Evolutionary conservation across 2,329 filamentous ascomycete genomes (phyloP), one percentile per base, ranked within the genome.

Genomic region (Aspergillus persii): DNA sequence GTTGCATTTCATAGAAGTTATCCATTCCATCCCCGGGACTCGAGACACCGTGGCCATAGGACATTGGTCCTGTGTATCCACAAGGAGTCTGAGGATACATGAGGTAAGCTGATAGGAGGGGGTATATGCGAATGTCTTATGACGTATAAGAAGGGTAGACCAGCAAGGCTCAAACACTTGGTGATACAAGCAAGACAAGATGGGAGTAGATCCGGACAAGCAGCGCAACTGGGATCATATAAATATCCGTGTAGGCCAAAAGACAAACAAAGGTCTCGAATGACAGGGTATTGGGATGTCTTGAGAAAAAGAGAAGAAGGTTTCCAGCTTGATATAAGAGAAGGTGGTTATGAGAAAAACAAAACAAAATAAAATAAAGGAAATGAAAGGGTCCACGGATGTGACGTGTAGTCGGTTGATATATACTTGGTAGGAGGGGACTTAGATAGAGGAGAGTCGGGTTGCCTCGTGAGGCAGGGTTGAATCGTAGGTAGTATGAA

Each of bases 381-480:
- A 61, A 56, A 59, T 12, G 30, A 60, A 53, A 53, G 47, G 65
- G 63, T 60, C 61, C 67, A 60, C 57, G 60, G 63, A 65, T 63
- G 66, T 60, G 56, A 53, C 61, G 59, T 55, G 60, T 55, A 27
- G 44, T 47, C 59, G 58, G 58, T 69, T 67, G 67, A 66, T 69
- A 67, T 69, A 67, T 69, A 69, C 64, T 63, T 57, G 60, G 61
- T 53, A 50, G 27, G 31, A 58, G 65, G 68, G 64, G 69, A 68
- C 64, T 69, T 47, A 26, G 12, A 47, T 23, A 47, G 44, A 66
- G 61, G 61, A 63, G 51, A 54, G 63, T 56, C 61, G 65, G 60
- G 68, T 61, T 70, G 72, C 71, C 72, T 74, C 65, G 68, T 68
- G 62, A 74, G 71, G 71, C 69, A 73, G 69, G 69, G 60, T 58